Evolutionary conservation across 768 basidiomycete species (phyloP), one percentile per base, ranked within the genome.

Genomic region (Trametes villosa): DNA sequence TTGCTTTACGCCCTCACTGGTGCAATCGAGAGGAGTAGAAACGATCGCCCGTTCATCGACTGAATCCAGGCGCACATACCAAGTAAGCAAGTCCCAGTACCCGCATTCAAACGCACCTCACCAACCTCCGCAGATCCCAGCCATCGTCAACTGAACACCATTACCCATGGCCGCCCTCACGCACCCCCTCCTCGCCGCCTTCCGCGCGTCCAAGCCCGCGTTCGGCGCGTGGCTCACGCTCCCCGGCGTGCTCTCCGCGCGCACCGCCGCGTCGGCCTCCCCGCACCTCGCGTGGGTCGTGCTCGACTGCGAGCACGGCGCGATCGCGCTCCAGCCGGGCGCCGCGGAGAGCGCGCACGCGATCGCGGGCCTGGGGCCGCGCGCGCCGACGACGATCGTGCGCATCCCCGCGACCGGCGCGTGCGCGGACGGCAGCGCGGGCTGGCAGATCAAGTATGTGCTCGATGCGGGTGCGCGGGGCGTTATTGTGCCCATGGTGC

Each of bases 401-500:
- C 73, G 88, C 27, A 82, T 89, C 48, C 84, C 88, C 8, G 86
- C 86, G 9, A 89, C 87, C 2, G 87, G 86, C 0, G 68, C 78
- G 27, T 81, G 79, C 27, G 69, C 67, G 51, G 66, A 70, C 40
- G 74, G 75, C 0, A 81, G 83, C 62, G 84, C 85, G 2, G 78
- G 79, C 56, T 88, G 87, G 86, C 87, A 88, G 70, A 87, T 89
- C 73, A 89, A 89, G 73, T 78, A 85, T 60, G 87, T 83, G 0
- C 78, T 89, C 30, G 88, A 89, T 66, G 83, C 84, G 0, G 88
- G 88, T 5, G 88, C 87, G 18, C 76, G 78, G 27, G 87, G 88
- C 0, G 74, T 89, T 5, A 66, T 91, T 41, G 83, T 88, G 0
- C 88, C 88, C 4, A 86, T 89, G 86, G 86, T 89, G 65, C 36